A percentile compares a stretch with the other conserved stretches of the same genome.
phyloP scores from a whole-genome alignment of 2,329 filamentous ascomycete species.

The Phoma sp. region DNA sequence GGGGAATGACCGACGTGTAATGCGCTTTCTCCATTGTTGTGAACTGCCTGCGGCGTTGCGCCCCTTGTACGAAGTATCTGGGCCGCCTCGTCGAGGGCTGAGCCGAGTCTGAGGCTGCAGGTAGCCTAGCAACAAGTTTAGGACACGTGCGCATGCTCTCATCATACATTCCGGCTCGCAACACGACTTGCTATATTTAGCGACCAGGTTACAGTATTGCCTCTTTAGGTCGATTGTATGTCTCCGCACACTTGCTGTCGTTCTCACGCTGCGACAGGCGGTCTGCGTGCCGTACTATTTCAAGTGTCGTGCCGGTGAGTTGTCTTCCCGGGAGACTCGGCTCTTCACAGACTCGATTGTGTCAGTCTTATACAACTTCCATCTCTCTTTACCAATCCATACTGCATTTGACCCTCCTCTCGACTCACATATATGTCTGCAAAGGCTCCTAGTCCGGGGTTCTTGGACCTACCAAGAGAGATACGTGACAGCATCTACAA shows the following conservation, averaged over 20 bases:
- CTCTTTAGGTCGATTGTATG: background rate
- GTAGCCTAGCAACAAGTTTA: background rate
- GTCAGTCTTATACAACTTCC: no score
- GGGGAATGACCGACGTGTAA: background rate
- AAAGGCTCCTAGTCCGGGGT: background rate
- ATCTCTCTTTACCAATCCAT: background rate
- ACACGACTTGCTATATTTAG: slow-evolving; percentile 10
- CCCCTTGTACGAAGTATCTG: background rate
- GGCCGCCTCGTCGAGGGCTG: background rate
- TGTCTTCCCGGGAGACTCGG: background rate
- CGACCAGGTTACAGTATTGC: slow-evolving; percentile 1
- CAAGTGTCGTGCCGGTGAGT: background rate
- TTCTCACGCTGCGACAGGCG: background rate
- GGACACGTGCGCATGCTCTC: slow-evolving; percentile 1
- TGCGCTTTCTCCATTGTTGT: no score
- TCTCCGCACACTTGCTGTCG: slow-evolving; percentile 1
- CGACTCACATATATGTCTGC: background rate
- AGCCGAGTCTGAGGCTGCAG: background rate
- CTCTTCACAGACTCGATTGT: background rate
- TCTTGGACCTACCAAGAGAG: slow-evolving; percentile 1
- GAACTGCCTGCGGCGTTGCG: background rate
- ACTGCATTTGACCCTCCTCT: background rate
- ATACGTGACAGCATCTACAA: slow-evolving; percentile 25
- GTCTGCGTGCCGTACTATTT: slow-evolving; percentile 11
- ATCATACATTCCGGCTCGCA: slow-evolving; percentile 13